Base-by-base conservation (phyloP, 352 stramenopile species). In the Saprolegnia parasitica region DNA sequence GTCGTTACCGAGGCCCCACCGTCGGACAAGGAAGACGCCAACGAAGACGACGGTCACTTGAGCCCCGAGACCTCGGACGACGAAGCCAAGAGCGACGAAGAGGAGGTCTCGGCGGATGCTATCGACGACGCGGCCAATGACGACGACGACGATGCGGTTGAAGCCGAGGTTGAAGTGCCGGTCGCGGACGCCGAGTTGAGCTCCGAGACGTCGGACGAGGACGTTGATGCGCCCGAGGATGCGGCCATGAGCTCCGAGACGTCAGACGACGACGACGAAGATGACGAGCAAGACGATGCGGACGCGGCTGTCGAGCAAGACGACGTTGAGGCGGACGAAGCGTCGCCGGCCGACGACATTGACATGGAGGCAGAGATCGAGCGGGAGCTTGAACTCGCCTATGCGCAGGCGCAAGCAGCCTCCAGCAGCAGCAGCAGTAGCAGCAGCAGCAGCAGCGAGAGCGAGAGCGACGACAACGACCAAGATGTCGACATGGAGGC, bases 301-400 rank as follows among this genome's bases (percentile, higher is more conserved):
- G 42, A 15, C 8, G 18, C 13, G 11, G 3, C 11, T n/a, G 42
- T n/a, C 24, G 55, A 72, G 18, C 37, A 75, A 40, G 46, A 26
- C 21, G 56, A 61, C 5, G 56, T 71, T 18, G 49, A 70, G 46
- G 54, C 72, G 24, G 66, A 64, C 10, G 52, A 66, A 4, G 58
- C 55, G 35, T 54, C 61, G 16, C 61, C 64, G 32, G 40, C 13
- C n/a, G 65, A 65, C 8, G 54, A 21, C 26, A 63, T 54, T 10
- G 56, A 40, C 16, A 23, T 61, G 70, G 65, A 75, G 46, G 42
- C 74, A 56, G 75, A 67, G 67, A 77, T 55, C 15, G 26, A 54
- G 5, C 55, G 75, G 0, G 56, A 73, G 37, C 56, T 72, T 15
- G 71, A 75, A 26, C 39, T 65, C 10, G 66, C 71, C 5, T 37